Base-by-base conservation (phyloP, 1,139 yeast species). In the Debaryomyces fabryi region DNA sequence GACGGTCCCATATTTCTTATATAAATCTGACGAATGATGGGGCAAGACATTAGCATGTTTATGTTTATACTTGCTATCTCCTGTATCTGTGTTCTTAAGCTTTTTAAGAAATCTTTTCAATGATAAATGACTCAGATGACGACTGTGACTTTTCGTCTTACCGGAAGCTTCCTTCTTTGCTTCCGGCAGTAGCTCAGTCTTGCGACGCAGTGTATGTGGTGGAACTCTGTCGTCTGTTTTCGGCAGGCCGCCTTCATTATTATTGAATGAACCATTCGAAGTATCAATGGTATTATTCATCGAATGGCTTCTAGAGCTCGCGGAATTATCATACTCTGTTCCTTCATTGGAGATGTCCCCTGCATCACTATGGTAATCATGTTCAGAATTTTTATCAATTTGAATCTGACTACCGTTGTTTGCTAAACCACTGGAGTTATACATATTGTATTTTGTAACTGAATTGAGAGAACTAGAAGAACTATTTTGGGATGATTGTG, bases 1-100 rank as follows among this genome's bases (percentile, higher is more conserved):
- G 5, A 79, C 68, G 7, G 58, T 49, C n/a, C 89, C 88, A 58
- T 85, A 86, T 58, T 82, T 81, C 40, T 76, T 61, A 50, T 64
- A 65, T 21, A 68, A 52, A 15, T 62, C 65, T 21, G 65, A 57
- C 3, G 60, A 47, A 46, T 59, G 49, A 15, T 15, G 44, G 24
- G 46, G 46, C 16, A 36, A 25, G 15, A 34, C 35, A 27, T 38
- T 36, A 21, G 5, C 7, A 16, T 15, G 37, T 25, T 44, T 44
- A 15, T 2, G 20, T 15, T 44, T 44, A 21, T 38, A 30, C n/a
- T 32, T 44, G 16, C 12, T 47, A 21, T 32, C 43, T 6, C 27
- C 47, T 16, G 44, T 34, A 23, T 57, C 61, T 13, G 52, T 56
- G 43, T 65, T 71, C 45, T 67, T 72, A 38, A 74, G 61, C 49